These are phyloP conservation scores for Trichoderma arundinaceum DNA, from an alignment of 2,329 filamentous ascomycete species.

Conservation along the genomic window DNA sequence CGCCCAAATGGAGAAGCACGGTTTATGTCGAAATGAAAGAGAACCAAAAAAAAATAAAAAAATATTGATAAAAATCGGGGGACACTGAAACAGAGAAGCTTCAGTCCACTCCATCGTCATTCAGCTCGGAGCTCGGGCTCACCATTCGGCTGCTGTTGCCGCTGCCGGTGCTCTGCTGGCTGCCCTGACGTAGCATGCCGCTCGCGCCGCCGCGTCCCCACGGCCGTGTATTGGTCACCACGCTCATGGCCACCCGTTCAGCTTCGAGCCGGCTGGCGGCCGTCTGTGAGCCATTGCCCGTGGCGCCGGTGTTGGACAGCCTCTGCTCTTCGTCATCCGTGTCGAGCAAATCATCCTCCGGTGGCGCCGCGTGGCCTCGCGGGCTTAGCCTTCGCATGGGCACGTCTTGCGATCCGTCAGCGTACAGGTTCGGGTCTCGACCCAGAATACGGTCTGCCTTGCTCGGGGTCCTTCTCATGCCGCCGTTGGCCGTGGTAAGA, in stretches of 20 bases:
- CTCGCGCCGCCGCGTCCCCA: constrained; percentile 51
- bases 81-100: not conserved
- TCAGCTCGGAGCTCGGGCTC: constrained; percentile 34
- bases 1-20: not conserved
- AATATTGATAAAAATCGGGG: not conserved
- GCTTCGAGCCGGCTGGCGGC: constrained; percentile 39
- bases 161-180: constrained; percentile 36
- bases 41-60: not conserved
- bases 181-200: constrained; percentile 50
- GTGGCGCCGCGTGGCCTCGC: constrained; percentile 48
- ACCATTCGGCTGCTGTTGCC: constrained; percentile 33
- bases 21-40: not conserved
- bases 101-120: constrained; percentile 47
- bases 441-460: constrained; percentile 66
- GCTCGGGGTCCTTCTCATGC: constrained; percentile 51
- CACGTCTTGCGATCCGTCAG: constrained; percentile 53
- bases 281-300: not conserved
- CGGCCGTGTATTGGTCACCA: constrained; percentile 47
- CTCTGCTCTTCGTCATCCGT: constrained; percentile 47
- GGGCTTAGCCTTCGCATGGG: constrained; percentile 56
- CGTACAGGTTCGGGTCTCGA: constrained; percentile 61
- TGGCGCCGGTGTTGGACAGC: not conserved
- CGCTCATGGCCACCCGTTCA: constrained; percentile 54
- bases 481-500: constrained; percentile 36
- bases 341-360: constrained; percentile 50